Conservation (phyloP, 208 protist species). For the Acanthamoeba culbertsoni region DNA sequence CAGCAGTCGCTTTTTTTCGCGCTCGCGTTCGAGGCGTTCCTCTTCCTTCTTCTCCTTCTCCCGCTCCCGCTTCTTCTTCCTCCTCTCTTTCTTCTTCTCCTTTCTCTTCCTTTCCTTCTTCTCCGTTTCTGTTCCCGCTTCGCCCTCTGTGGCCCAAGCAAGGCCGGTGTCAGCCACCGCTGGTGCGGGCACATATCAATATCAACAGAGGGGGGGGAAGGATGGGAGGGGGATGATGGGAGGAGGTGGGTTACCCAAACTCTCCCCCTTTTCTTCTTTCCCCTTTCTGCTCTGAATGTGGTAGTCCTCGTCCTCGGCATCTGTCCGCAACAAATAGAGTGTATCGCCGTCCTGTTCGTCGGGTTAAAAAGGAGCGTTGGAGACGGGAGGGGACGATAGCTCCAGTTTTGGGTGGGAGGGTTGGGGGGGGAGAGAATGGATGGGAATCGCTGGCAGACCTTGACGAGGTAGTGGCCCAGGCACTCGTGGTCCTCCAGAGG, state of each 20-base stretch:
- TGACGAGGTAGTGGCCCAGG: background rate
- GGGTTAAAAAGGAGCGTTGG: too few relatives aligned
- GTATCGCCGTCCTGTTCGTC: background rate
- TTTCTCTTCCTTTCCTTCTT: background rate
- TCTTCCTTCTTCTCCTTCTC: background rate
- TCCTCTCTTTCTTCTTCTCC: background rate
- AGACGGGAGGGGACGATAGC: too few relatives aligned
- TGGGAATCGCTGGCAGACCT: too few relatives aligned
- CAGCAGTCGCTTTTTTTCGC: background rate
- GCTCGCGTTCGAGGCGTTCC: background rate
- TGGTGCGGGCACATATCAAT: background rate
- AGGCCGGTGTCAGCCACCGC: too few relatives aligned
- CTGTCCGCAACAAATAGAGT: background rate
- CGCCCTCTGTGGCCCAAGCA: background rate
- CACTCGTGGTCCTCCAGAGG: background rate
- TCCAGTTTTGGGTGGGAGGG: too few relatives aligned
- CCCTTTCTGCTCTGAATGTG: background rate
- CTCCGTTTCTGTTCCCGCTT: background rate
- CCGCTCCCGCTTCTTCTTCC: background rate
- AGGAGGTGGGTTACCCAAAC: background rate
- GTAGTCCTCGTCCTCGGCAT: background rate
- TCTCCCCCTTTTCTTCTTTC: background rate
- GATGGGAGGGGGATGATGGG: too few relatives aligned
- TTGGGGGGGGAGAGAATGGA: too few relatives aligned
- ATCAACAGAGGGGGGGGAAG: background rate